Evolutionary conservation across 805 yeast genomes (phyloP).

Genomic region (Lipomyces sp.): DNA sequence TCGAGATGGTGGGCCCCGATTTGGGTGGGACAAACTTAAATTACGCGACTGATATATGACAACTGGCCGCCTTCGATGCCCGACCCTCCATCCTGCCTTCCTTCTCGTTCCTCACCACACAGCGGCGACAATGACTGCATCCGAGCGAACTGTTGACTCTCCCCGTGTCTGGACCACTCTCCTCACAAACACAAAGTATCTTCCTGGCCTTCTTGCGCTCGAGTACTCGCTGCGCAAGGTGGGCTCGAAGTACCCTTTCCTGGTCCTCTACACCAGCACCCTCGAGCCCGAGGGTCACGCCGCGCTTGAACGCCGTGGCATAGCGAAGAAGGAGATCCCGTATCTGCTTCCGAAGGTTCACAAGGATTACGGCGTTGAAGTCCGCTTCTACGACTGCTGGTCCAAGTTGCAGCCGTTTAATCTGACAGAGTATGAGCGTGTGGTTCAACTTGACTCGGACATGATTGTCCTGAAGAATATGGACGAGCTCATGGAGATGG

Average conservation of each 20-base stretch:
- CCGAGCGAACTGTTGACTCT: conserved; percentile 20
- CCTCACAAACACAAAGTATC: conserved; percentile 51
- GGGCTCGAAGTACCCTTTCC: conserved; percentile 49
- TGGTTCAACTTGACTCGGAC: conserved; percentile 57
- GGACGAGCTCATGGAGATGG: conserved; percentile 56
- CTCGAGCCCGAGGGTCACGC: conserved; percentile 45
- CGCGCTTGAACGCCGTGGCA: conserved; percentile 42
- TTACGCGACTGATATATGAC: too few relatives aligned
- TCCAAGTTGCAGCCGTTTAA: conserved; percentile 56
- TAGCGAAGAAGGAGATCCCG: conserved; percentile 44
- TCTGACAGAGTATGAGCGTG: conserved; percentile 50
- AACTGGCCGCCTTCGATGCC: neutral
- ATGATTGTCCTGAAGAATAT: conserved; percentile 56
- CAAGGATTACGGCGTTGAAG: conserved; percentile 49
- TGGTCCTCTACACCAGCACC: conserved; percentile 53
- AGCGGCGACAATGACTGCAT: conserved; percentile 14
- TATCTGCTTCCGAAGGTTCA: conserved; percentile 45
- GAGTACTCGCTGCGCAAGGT: conserved; percentile 46
- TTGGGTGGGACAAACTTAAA: too few relatives aligned
- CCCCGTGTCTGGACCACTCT: conserved; percentile 53
- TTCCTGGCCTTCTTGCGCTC: conserved; percentile 52
- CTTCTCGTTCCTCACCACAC: neutral
- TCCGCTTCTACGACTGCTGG: conserved; percentile 60
- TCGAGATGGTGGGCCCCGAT: too few relatives aligned
- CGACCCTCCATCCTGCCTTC: neutral